Conservation (phyloP, 2,329 filamentous ascomycete genomes). For the Pyricularia pennisetigena region DNA sequence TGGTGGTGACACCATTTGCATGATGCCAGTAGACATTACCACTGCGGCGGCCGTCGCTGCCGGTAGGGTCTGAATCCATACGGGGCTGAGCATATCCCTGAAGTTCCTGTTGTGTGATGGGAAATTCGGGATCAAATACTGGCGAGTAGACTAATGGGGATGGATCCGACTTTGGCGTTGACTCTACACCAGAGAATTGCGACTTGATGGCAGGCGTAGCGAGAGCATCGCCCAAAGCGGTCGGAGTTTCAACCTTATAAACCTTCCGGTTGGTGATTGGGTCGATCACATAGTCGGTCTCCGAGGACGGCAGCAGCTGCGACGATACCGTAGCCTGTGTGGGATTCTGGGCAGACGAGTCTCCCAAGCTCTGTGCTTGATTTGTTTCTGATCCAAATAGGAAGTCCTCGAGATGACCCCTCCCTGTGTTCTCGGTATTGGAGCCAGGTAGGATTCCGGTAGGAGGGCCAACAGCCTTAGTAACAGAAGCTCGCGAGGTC, state of each 20-base stretch:
- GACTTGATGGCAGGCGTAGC: constrained; percentile 9
- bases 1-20: constrained; percentile 6
- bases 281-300: constrained; percentile 36
- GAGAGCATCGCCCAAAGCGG: constrained; percentile 14
- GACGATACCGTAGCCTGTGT: background rate
- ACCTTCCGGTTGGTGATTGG: constrained; percentile 50
- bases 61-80: constrained; percentile 7
- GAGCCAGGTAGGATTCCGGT: constrained; percentile 26
- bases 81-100: constrained; percentile 7
- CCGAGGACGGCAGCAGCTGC: constrained; percentile 2
- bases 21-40: background rate
- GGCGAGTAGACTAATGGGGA: background rate
- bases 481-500: constrained; percentile 18
- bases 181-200: constrained; percentile 19
- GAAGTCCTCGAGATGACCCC: constrained; percentile 25
- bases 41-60: background rate
- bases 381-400: constrained; percentile 26
- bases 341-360: background rate
- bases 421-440: constrained; percentile 19
- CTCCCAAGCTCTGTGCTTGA: constrained; percentile 17
- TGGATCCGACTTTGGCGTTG: constrained; percentile 7
- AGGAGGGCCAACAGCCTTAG: constrained; percentile 23
- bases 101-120: background rate
- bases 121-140: background rate
- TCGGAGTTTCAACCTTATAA: constrained; percentile 14